Base-by-base conservation (phyloP, 495 filamentous ascomycete genomes). In the Penicillium nucicola region DNA sequence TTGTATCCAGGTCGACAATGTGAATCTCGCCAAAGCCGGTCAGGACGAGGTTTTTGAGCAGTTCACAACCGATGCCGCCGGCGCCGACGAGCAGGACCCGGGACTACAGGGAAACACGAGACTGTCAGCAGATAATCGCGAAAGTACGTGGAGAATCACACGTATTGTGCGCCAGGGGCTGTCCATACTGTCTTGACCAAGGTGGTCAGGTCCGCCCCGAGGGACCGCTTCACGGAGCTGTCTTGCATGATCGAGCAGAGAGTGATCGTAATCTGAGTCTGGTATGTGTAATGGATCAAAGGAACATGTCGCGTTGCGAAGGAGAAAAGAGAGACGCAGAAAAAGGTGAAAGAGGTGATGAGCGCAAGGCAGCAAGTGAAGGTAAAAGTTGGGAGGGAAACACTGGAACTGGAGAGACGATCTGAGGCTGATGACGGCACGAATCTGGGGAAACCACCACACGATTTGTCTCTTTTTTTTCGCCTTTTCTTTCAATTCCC, bases 1-100 rank as follows among this genome's bases (percentile, higher is more conserved):
- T 97, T 0, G 93, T 99, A 65, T 99, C 93, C 28, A 99, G 85
- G 66, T 99, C 93, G 55, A 99, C 89, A 42, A 99, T 84, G 67
- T 97, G 91, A 39, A 97, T 83, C 71, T 96, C 90, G 39, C 91
- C 91, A 59, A 97, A 97, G 56, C 95, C 95, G 42, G 86, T 88
- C 19, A 95, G 82, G 45, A 92, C 89, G 48, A 99, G 85, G 71
- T 97, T 95, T 77, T 99, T 99, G 48, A 99, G 79, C 5, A 99
- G 82, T 69, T 99, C 93, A 70, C 93, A 99, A 49, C 93, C 93
- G 64, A 99, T 97, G 35, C 93, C 93, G 50, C 93, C 93, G 37
- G 93, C 93, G 53, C 93, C 93, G 38, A 99, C 92, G 75, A 99
- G 88, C 18, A 99, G 76, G 25, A 97, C 87, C 37, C 86, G 87